Evolutionary conservation across 208 protist genomes (phyloP).

Genomic region (Leishmania tropica): DNA sequence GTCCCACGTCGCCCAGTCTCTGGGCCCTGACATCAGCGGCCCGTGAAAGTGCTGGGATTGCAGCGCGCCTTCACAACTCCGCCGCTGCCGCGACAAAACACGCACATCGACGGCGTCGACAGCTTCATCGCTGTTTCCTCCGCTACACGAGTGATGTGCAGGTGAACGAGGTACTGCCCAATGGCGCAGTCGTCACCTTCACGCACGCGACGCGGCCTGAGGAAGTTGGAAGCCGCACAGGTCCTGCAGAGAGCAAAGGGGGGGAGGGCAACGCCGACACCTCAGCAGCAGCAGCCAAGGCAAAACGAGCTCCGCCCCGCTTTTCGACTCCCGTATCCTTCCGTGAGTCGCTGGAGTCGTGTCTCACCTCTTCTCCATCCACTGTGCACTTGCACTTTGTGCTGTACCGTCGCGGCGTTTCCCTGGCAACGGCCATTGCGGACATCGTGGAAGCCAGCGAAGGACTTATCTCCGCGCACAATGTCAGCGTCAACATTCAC

Average conservation of each 20-base stretch:
- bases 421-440: constrained; percentile 37
- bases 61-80: constrained; percentile 12
- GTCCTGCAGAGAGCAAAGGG: not conserved
- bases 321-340: constrained; percentile 5
- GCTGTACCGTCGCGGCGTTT: constrained; percentile 54
- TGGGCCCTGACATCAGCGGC: constrained; percentile 22
- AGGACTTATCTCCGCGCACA: constrained; percentile 17
- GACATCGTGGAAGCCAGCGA: constrained; percentile 39
- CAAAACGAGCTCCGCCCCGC: not conserved
- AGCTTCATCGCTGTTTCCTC: constrained; percentile 21
- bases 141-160: constrained; percentile 62
- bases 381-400: constrained; percentile 66
- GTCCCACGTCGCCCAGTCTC: not conserved
- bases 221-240: constrained; percentile 12
- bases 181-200: constrained; percentile 66
- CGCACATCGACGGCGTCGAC: constrained; percentile 16
- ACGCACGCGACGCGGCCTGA: constrained; percentile 49
- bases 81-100: not conserved
- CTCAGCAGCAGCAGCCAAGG: not conserved
- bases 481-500: constrained; percentile 10
- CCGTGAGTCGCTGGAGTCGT: constrained; percentile 15
- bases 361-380: not conserved
- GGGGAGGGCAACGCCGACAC: not conserved
- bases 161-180: constrained; percentile 68
- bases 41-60: constrained; percentile 26